A percentile compares a stretch with the other conserved stretches of the same genome.
phyloP scores from a whole-genome alignment of 257 asterid species.

The Haberlea rhodopensis region DNA sequence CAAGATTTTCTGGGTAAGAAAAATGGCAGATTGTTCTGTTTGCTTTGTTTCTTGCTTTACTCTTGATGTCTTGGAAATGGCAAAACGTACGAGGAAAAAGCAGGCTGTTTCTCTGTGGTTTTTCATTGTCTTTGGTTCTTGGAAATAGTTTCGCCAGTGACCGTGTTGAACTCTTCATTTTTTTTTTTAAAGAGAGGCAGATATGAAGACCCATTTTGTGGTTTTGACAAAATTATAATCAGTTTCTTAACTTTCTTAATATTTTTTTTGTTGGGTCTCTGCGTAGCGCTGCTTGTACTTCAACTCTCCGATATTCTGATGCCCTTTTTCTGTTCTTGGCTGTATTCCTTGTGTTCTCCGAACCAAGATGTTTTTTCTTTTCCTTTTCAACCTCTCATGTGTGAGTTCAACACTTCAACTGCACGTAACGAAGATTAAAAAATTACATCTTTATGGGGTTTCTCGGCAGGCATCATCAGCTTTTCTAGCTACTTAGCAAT shows the following conservation, averaged over 20 bases:
- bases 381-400: no score
- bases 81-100: not conserved
- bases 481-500: constrained; percentile 5
- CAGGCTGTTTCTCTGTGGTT: not conserved
- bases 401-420: not conserved
- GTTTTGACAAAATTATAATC: no score
- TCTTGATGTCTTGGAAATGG: not conserved
- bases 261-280: constrained; percentile 1
- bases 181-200: no score
- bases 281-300: constrained; percentile 1
- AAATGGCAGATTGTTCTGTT: not conserved
- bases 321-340: constrained; percentile 18
- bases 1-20: not conserved
- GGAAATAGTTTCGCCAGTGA: not conserved
- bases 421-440: not conserved
- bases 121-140: not conserved
- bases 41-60: not conserved
- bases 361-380: not conserved
- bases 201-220: not conserved
- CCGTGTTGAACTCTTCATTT: not conserved
- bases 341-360: constrained; percentile 22
- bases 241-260: no score
- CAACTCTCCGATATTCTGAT: not conserved
- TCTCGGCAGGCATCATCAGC: constrained; percentile 17
- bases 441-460: constrained; percentile 5